Conservation (phyloP, 371 early-diverging fungal genomes). For the Ordospora colligata region DNA sequence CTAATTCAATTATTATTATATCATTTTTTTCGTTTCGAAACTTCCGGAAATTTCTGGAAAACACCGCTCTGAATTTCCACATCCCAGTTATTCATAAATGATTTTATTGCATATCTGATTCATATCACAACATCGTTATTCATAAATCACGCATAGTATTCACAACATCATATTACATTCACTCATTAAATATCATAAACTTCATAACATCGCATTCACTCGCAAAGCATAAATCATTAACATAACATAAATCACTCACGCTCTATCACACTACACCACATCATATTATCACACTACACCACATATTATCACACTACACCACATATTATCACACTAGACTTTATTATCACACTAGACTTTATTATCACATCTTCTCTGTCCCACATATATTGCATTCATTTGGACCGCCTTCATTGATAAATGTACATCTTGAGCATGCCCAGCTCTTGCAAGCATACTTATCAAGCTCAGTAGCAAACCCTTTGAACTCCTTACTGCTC, state of each 20-base stretch:
- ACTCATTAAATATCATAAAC: too few relatives aligned
- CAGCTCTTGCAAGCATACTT: constrained; percentile 60
- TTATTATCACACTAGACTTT: not conserved
- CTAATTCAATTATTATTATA: not conserved
- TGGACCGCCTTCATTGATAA: constrained; percentile 65
- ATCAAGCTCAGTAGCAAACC: constrained; percentile 41
- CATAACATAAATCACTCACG: too few relatives aligned
- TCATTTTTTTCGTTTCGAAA: not conserved
- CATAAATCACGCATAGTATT: too few relatives aligned
- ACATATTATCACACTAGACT: not conserved
- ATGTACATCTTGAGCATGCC: constrained; percentile 82
- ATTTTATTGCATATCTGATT: too few relatives aligned
- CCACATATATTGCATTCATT: constrained; percentile 83
- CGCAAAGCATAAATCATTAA: too few relatives aligned
- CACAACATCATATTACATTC: too few relatives aligned
- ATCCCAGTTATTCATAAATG: too few relatives aligned
- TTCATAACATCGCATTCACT: too few relatives aligned
- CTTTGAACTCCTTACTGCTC: constrained; percentile 6
- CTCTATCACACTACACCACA: too few relatives aligned
- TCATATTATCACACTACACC: too few relatives aligned
- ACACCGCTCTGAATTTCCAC: not conserved
- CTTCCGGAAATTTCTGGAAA: not conserved
- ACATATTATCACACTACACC: too few relatives aligned
- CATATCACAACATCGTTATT: not conserved
- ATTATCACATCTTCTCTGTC: constrained; percentile 64